These are phyloP conservation scores for Linum usitatissimum DNA, from an alignment of 345 rosid species.

Conservation along the genomic window DNA sequence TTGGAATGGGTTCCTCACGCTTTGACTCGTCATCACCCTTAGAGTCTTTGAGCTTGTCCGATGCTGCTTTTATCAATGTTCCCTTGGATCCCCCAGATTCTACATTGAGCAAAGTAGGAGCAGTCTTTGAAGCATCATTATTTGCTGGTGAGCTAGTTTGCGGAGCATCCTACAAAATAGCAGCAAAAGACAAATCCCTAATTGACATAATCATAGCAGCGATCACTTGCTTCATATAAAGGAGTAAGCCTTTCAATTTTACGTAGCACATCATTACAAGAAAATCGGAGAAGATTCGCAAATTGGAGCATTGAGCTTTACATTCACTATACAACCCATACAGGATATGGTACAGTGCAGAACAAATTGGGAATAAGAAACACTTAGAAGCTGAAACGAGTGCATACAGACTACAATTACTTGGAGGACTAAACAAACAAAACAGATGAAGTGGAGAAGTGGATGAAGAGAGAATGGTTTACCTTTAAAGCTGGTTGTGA, in stretches of 20 bases:
- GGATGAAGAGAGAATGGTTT: background rate
- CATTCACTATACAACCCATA: too few relatives aligned
- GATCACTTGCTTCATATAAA: background rate
- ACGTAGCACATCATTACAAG: background rate
- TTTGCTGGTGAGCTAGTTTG: conserved; percentile 30
- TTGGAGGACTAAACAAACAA: background rate
- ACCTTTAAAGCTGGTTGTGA: conserved; percentile 50
- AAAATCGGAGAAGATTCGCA: background rate
- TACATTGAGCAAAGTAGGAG: conserved; percentile 23
- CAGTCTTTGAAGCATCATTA: conserved; percentile 30
- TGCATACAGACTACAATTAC: background rate
- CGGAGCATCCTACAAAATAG: conserved; percentile 40
- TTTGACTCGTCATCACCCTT: conserved; percentile 54
- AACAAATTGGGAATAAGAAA: too few relatives aligned
- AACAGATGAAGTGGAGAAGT: background rate
- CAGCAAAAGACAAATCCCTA: background rate
- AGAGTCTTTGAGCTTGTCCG: conserved; percentile 46
- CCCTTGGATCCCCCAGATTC: conserved; percentile 49
- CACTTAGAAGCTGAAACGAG: too few relatives aligned
- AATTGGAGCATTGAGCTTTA: too few relatives aligned
- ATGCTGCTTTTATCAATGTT: conserved; percentile 23
- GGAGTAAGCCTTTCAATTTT: background rate
- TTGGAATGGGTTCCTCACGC: conserved; percentile 25
- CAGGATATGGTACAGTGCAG: too few relatives aligned
- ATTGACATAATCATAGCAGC: background rate